A percentile compares a stretch with the other conserved stretches of the same genome.
Evolutionary conservation across 2,329 filamentous ascomycete genomes (phyloP).

Genomic region (Calonectria pauciramosa): DNA sequence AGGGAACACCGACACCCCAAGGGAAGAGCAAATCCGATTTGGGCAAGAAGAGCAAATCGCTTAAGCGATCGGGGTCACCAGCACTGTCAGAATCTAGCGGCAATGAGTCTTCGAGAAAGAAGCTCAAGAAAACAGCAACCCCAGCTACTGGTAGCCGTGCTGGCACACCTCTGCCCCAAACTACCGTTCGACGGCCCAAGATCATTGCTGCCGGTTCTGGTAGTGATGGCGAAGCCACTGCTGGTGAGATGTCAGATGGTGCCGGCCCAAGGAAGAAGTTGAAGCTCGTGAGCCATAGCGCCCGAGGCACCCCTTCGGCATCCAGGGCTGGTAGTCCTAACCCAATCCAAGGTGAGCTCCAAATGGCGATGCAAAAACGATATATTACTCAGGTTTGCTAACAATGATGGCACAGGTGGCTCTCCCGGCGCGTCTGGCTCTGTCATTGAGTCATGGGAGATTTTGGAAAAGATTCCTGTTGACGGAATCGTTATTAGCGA

Average conservation of each 20-base stretch:
- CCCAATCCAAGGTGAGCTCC: constrained; percentile 53
- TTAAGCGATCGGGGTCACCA: constrained; percentile 90
- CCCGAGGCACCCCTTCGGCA: constrained; percentile 66
- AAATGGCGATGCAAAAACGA: neutral
- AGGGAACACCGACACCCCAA: constrained; percentile 73
- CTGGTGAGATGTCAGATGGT: constrained; percentile 75
- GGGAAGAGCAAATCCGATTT: constrained; percentile 60
- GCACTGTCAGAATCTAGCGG: constrained; percentile 92
- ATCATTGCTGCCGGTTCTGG: constrained; percentile 69
- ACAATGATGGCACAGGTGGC: constrained; percentile 39
- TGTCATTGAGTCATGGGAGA: constrained; percentile 64
- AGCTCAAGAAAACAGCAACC: constrained; percentile 74
- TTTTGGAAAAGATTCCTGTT: constrained; percentile 66
- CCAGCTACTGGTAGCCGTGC: constrained; percentile 67
- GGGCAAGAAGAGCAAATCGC: constrained; percentile 69
- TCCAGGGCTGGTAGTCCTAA: constrained; percentile 75
- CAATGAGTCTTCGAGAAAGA: constrained; percentile 88
- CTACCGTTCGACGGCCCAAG: constrained; percentile 56
- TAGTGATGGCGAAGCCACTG: constrained; percentile 81
- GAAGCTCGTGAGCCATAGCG: constrained; percentile 63
- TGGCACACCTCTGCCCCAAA: constrained; percentile 65
- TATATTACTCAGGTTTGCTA: constrained; percentile 13
- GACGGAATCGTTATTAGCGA: constrained; percentile 68
- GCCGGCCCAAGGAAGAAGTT: constrained; percentile 64
- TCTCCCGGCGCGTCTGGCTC: constrained; percentile 51